These are phyloP conservation scores for Tolypocladium ovalisporum DNA, from an alignment of 2,329 filamentous ascomycete species.

Conservation along the genomic window DNA sequence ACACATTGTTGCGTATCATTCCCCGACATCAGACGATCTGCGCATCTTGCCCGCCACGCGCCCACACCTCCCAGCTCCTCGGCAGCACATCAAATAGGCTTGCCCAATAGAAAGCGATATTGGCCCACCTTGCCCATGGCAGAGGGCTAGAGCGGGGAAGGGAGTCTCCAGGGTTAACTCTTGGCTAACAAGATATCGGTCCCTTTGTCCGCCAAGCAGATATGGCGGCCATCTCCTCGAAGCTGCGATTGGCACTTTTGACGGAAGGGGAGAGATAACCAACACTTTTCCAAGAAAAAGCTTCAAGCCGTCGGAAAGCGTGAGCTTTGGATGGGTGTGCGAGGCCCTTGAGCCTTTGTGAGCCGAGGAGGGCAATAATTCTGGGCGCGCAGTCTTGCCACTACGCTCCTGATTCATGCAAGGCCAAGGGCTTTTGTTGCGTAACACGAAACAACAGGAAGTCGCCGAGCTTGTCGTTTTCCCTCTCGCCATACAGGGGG, in stretches of 20 bases:
- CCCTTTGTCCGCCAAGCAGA: background rate
- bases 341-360: background rate
- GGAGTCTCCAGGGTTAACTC: background rate
- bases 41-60: background rate
- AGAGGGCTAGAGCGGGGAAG: background rate
- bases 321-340: background rate
- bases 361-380: background rate
- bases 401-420: no score
- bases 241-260: background rate
- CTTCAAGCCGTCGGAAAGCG: background rate
- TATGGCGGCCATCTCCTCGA: background rate
- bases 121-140: background rate
- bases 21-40: background rate
- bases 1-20: background rate
- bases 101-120: background rate
- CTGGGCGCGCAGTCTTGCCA: background rate
- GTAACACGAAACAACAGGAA: background rate
- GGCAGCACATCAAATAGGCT: background rate
- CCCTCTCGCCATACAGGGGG: no score
- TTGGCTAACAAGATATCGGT: background rate
- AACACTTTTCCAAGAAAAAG: no score
- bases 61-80: background rate
- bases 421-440: background rate
- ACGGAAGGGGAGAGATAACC: background rate
- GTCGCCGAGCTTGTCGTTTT: background rate